Evolutionary conservation across 78 protist species (phyloP).

Genomic region (Protostelium mycophagum): DNA sequence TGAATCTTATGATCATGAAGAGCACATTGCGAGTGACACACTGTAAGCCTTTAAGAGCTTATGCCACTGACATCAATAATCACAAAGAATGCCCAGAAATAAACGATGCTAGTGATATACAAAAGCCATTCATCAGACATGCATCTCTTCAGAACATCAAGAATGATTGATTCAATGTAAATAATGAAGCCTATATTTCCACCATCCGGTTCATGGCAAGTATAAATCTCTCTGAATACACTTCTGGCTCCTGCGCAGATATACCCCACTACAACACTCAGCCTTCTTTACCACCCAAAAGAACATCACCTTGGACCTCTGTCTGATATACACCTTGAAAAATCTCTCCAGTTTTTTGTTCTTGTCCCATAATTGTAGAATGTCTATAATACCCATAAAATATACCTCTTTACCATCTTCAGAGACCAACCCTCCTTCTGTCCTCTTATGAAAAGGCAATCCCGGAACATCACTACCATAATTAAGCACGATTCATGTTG

Average conservation of each 20-base stretch:
- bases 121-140: too few relatives aligned
- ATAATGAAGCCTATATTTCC: too few relatives aligned
- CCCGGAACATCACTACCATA: background rate
- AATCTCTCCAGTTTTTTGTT: conserved; percentile 42
- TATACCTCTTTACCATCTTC: conserved; percentile 21
- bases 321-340: conserved; percentile 25
- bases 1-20: too few relatives aligned
- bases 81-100: too few relatives aligned
- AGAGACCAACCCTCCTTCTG: conserved; percentile 8
- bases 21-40: too few relatives aligned
- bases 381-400: conserved; percentile 49
- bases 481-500: too few relatives aligned
- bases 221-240: conserved; percentile 51
- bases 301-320: background rate
- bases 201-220: too few relatives aligned
- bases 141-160: too few relatives aligned
- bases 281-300: background rate
- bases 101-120: too few relatives aligned
- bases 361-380: conserved; percentile 36
- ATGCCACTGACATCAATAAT: too few relatives aligned
- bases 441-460: background rate
- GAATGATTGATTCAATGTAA: too few relatives aligned
- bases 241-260: conserved; percentile 32
- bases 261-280: conserved; percentile 9
- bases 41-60: too few relatives aligned